Evolutionary conservation across 345 rosid species (phyloP).

Genomic region (Populus alba): DNA sequence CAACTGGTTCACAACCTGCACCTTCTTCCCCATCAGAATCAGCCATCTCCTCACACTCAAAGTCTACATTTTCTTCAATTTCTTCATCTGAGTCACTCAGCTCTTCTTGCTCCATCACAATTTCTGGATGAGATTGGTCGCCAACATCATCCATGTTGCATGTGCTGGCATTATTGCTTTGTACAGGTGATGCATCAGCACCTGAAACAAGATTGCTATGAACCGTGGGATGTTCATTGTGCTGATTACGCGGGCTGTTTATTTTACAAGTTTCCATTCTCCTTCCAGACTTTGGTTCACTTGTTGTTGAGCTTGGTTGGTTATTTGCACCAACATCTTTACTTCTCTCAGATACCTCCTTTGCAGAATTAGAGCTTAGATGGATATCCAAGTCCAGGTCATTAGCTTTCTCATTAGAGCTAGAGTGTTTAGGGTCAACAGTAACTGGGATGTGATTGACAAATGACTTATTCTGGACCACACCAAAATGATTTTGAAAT

Average conservation of each 20-base stretch:
- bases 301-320: conserved; percentile 13
- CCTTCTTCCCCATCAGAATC: conserved; percentile 87
- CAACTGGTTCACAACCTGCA: conserved; percentile 22
- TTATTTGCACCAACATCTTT: conserved; percentile 28
- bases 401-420: conserved; percentile 40
- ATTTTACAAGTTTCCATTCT: conserved; percentile 24
- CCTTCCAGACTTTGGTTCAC: conserved; percentile 21
- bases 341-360: conserved; percentile 33
- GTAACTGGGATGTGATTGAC: conserved; percentile 29
- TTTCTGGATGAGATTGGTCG: conserved; percentile 66
- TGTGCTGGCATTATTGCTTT: conserved; percentile 27
- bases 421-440: conserved; percentile 23
- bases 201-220: conserved; percentile 26
- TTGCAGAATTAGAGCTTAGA: conserved; percentile 57
- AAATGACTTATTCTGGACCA: conserved; percentile 32
- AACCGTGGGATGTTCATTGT: conserved; percentile 20
- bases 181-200: conserved; percentile 25
- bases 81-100: conserved; percentile 96
- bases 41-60: conserved; percentile 97
- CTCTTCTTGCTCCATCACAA: conserved; percentile 98
- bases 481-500: conserved; percentile 30
- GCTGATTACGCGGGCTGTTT: conserved; percentile 12
- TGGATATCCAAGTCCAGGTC: conserved; percentile 70
- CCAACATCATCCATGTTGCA: conserved; percentile 39
- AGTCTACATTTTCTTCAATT: conserved; percentile 83